These are phyloP conservation scores for Logfia minima DNA, from an alignment of 129 eudicot genomes.

Conservation along the genomic window DNA sequence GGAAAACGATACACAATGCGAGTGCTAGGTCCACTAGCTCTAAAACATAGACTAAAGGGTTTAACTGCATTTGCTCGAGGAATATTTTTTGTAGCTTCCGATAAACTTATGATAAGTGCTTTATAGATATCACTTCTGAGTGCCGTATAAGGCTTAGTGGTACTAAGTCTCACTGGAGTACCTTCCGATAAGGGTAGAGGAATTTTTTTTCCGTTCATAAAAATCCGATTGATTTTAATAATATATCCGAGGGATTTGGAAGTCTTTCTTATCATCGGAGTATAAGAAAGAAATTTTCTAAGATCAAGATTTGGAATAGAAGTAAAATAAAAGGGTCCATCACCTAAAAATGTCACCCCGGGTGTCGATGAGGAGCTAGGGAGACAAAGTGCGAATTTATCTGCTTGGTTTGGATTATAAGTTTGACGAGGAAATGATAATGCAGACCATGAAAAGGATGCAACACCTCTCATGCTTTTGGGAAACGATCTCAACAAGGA, in stretches of 20 bases:
- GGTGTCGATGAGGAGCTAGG: not conserved
- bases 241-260: not conserved
- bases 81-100: not conserved
- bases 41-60: not conserved
- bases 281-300: conserved; percentile 2
- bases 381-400: conserved; percentile 6
- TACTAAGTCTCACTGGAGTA: not conserved
- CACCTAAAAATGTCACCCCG: not conserved
- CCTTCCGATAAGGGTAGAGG: not conserved
- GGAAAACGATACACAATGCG: not conserved
- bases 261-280: conserved; percentile 11
- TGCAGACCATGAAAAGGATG: not conserved
- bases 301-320: not conserved
- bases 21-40: not conserved
- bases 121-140: conserved; percentile 5
- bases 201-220: not conserved
- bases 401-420: not conserved
- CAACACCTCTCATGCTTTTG: not conserved
- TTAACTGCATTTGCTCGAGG: not conserved
- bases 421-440: not conserved
- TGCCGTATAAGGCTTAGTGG: not conserved
- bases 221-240: not conserved
- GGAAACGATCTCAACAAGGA: not conserved
- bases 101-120: not conserved
- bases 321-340: conserved; percentile 2